Percentiles rank a stretch among this genome's conserved stretches.
Conservation (phyloP, 2,329 filamentous ascomycete genomes). For the Camptophora hylomeconis region DNA sequence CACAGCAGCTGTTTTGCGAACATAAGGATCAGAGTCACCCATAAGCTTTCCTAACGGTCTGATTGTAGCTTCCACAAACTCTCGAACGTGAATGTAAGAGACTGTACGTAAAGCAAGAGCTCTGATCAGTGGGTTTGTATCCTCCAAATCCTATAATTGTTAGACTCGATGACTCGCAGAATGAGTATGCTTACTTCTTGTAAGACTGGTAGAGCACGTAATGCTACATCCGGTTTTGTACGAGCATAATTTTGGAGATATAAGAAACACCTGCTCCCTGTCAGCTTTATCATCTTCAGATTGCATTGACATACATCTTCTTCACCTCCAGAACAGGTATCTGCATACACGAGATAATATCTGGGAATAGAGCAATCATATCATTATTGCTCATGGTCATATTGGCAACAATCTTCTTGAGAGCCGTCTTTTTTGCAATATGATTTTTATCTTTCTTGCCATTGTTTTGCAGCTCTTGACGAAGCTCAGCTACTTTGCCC, state of each 20-base stretch:
- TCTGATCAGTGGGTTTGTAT: slow-evolving; percentile 80
- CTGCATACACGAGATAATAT: slow-evolving; percentile 91
- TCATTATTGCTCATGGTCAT: slow-evolving; percentile 99
- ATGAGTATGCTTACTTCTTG: slow-evolving; percentile 48
- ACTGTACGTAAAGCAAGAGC: slow-evolving; percentile 88
- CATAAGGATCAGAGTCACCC: slow-evolving; percentile 81
- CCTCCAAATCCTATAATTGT: slow-evolving; percentile 66
- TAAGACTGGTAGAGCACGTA: slow-evolving; percentile 82
- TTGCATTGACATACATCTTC: slow-evolving; percentile 62
- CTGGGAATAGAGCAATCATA: slow-evolving; percentile 93
- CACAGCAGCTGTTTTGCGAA: slow-evolving; percentile 92
- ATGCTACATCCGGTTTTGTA: slow-evolving; percentile 82
- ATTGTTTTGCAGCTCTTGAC: slow-evolving; percentile 82
- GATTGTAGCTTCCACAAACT: slow-evolving; percentile 87
- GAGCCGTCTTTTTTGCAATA: slow-evolving; percentile 85
- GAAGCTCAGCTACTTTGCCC: slow-evolving; percentile 97
- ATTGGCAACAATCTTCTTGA: slow-evolving; percentile 99
- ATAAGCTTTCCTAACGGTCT: slow-evolving; percentile 72
- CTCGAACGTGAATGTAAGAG: slow-evolving; percentile 91
- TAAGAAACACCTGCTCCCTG: slow-evolving; percentile 67
- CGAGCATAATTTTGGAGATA: slow-evolving; percentile 95
- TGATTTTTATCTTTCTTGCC: slow-evolving; percentile 98
- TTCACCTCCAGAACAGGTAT: slow-evolving; percentile 94
- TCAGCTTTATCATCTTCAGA: not conserved
- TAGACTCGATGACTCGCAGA: slow-evolving; percentile 3